Evolutionary conservation across 179 eudicot species (phyloP).

Genomic region (Silene vulgaris): DNA sequence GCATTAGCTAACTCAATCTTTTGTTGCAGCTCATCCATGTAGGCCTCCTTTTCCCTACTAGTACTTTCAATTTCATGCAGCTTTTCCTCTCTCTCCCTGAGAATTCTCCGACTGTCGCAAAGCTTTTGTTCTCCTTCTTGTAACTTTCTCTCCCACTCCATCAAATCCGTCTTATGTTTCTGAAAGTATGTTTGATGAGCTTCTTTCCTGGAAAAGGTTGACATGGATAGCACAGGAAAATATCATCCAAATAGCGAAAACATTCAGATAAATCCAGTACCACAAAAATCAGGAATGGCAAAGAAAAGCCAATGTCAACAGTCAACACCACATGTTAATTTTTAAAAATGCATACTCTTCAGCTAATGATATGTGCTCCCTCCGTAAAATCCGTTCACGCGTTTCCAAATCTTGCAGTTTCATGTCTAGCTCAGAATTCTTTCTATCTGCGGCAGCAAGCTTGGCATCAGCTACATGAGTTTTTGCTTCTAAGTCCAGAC

Average conservation of each 20-base stretch:
- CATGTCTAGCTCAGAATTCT: conserved; percentile 63
- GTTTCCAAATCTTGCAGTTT: conserved; percentile 67
- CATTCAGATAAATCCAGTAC: conserved; percentile 1
- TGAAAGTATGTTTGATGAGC: conserved; percentile 49
- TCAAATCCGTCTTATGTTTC: conserved; percentile 65
- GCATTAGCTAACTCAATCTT: conserved; percentile 44
- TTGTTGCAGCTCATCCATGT: conserved; percentile 50
- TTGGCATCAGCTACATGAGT: conserved; percentile 54
- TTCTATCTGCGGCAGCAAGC: conserved; percentile 65
- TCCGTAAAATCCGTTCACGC: conserved; percentile 61
- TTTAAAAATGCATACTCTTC: conserved; percentile 53
- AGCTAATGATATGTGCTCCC: conserved; percentile 51
- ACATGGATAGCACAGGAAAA: conserved; percentile 12
- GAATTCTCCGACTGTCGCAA: conserved; percentile 50
- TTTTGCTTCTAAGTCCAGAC: conserved; percentile 55
- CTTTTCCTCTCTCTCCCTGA: conserved; percentile 63
- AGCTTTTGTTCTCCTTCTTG: conserved; percentile 76
- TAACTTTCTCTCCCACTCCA: conserved; percentile 74
- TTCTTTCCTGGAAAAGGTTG: conserved; percentile 42
- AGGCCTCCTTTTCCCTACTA: conserved; percentile 51
- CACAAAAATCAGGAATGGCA: conserved; percentile 8
- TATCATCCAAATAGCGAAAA: conserved; percentile 12
- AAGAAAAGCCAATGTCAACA: background rate
- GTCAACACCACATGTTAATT: background rate
- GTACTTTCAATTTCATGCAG: conserved; percentile 44